phyloP scores from a whole-genome alignment of 768 basidiomycete genomes.

The Suillus weaverae region DNA sequence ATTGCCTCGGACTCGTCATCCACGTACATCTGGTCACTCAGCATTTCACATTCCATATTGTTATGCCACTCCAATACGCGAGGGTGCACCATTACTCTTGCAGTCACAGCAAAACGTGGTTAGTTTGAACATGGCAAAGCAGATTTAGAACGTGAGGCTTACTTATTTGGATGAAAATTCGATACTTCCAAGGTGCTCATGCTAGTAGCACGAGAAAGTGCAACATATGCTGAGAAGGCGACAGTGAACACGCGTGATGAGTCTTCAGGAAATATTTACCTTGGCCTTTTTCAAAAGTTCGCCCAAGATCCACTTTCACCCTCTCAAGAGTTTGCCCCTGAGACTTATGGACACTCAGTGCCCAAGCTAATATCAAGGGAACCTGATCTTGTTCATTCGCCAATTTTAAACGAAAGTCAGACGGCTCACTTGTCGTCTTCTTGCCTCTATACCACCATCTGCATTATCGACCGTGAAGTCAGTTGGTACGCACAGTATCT shows the following conservation, averaged over 20 bases:
- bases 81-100: conserved; percentile 64
- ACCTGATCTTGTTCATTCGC: conserved; percentile 35
- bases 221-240: conserved; percentile 56
- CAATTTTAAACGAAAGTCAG: conserved; percentile 52
- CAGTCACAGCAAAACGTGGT: background rate
- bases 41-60: conserved; percentile 23
- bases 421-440: conserved; percentile 51
- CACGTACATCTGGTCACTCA: conserved; percentile 10
- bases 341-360: conserved; percentile 84
- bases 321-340: conserved; percentile 88
- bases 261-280: conserved; percentile 37
- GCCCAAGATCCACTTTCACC: conserved; percentile 74
- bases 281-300: conserved; percentile 82
- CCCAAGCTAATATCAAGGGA: conserved; percentile 78
- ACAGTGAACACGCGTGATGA: background rate
- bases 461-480: conserved; percentile 68
- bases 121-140: background rate
- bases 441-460: conserved; percentile 57
- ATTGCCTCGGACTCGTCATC: conserved; percentile 31
- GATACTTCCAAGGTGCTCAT: conserved; percentile 64
- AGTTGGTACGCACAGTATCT: conserved; percentile 49
- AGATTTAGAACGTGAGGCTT: conserved; percentile 18
- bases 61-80: conserved; percentile 61
- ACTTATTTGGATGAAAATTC: conserved; percentile 63
- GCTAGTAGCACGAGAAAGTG: conserved; percentile 71